These are phyloP conservation scores for Candida glucosophila DNA, from an alignment of 1,139 yeast genomes.

Conservation along the genomic window DNA sequence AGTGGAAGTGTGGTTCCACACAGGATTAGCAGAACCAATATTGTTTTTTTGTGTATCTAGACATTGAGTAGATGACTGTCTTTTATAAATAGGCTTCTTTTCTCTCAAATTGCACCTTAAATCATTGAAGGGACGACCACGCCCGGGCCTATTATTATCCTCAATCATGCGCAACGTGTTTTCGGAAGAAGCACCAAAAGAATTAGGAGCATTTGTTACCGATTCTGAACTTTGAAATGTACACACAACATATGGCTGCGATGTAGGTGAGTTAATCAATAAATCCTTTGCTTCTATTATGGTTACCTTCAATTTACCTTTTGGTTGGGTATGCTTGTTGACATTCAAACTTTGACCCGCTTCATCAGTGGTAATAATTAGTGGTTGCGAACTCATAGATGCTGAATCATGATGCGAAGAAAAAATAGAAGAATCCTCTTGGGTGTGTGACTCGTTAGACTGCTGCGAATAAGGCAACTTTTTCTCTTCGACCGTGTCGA, in stretches of 20 bases:
- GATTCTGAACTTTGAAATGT: slow-evolving; percentile 90
- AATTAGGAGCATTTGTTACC: slow-evolving; percentile 74
- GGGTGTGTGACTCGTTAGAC: not conserved
- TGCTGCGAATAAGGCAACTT: slow-evolving; percentile 17
- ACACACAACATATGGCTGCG: slow-evolving; percentile 87
- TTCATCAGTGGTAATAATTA: slow-evolving; percentile 40
- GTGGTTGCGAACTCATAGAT: slow-evolving; percentile 22
- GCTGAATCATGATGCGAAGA: slow-evolving; percentile 3
- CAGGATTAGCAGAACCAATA: slow-evolving; percentile 50
- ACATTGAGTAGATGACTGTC: slow-evolving; percentile 62
- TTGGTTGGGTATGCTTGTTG: slow-evolving; percentile 38
- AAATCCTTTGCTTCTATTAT: slow-evolving; percentile 75
- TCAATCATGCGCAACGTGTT: slow-evolving; percentile 57
- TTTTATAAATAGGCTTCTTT: slow-evolving; percentile 33
- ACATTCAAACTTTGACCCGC: slow-evolving; percentile 27
- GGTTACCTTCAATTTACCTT: slow-evolving; percentile 75
- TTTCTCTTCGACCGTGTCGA: not conserved
- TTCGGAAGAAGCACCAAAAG: slow-evolving; percentile 38
- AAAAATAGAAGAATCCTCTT: not conserved
- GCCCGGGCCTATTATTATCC: slow-evolving; percentile 20
- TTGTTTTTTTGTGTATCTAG: slow-evolving; percentile 44
- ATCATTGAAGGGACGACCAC: slow-evolving; percentile 50
- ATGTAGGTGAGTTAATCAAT: slow-evolving; percentile 39
- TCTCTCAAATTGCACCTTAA: slow-evolving; percentile 10
- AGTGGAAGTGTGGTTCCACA: slow-evolving; percentile 85